These are phyloP conservation scores for Primulina huaijiensis DNA, from an alignment of 257 asterid genomes.

Conservation along the genomic window DNA sequence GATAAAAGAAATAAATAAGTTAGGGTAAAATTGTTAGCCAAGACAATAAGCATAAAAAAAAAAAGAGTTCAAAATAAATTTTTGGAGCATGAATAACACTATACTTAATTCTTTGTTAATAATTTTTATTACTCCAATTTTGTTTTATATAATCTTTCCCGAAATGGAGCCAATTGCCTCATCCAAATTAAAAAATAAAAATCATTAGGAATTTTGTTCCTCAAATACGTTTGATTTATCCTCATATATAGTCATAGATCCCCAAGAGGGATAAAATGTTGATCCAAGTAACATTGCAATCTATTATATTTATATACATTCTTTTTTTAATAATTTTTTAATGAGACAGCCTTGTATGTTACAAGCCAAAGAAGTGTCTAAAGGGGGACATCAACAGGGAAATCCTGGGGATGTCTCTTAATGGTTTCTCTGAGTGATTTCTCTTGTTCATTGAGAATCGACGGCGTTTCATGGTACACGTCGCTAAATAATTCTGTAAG, in stretches of 20 bases:
- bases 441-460: constrained; percentile 71
- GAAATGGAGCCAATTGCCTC: too few relatives aligned
- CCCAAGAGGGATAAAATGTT: neutral
- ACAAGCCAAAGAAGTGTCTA: constrained; percentile 18
- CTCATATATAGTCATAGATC: neutral
- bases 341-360: neutral
- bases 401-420: constrained; percentile 56
- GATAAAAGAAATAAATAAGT: too few relatives aligned
- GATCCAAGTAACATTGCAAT: neutral
- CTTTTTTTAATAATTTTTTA: neutral
- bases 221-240: neutral
- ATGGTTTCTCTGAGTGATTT: constrained; percentile 55
- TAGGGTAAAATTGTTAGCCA: too few relatives aligned
- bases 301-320: neutral
- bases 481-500: constrained; percentile 59
- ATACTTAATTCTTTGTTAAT: too few relatives aligned
- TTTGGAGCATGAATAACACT: too few relatives aligned
- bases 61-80: too few relatives aligned
- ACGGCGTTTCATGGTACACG: constrained; percentile 58
- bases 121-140: too few relatives aligned
- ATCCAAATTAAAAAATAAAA: too few relatives aligned
- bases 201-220: neutral
- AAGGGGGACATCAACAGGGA: constrained; percentile 73
- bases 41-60: too few relatives aligned
- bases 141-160: too few relatives aligned